A percentile compares a stretch with the other conserved stretches of the same genome.
Evolutionary conservation across 208 protist species (phyloP).

Genomic region (Crithidia thermophila): DNA sequence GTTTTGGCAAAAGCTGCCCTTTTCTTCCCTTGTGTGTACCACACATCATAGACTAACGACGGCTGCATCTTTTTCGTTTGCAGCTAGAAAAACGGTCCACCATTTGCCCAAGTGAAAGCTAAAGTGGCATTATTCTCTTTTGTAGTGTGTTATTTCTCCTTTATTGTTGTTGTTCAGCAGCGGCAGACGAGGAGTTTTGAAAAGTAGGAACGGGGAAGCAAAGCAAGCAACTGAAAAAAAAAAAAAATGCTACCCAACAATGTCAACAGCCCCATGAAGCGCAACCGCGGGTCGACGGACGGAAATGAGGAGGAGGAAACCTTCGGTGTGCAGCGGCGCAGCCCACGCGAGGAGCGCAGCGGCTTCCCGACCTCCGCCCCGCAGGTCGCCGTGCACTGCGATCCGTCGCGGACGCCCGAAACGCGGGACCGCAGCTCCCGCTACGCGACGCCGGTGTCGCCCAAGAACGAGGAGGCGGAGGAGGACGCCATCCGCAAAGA

Average conservation of each 20-base stretch:
- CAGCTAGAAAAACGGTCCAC: no score
- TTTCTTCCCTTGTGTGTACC: no score
- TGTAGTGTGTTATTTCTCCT: no score
- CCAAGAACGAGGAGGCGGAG: conserved; percentile 17
- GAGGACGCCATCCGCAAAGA: background rate
- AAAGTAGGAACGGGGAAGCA: no score
- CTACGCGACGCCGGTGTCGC: conserved; percentile 24
- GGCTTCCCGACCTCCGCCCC: conserved; percentile 3
- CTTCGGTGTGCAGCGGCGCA: conserved; percentile 2
- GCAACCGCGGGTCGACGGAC: conserved; percentile 13
- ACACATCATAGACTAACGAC: no score
- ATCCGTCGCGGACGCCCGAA: background rate
- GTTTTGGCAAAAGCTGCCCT: no score
- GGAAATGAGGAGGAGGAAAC: conserved; percentile 11
- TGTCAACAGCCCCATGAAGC: conserved; percentile 30
- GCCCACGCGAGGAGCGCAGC: conserved; percentile 11
- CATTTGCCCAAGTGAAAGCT: no score
- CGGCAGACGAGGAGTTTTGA: no score
- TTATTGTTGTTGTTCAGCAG: no score
- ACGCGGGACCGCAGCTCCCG: conserved; percentile 16
- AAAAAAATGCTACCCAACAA: conserved; percentile 11
- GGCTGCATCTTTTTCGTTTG: no score
- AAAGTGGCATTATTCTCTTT: no score
- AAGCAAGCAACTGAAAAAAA: no score
- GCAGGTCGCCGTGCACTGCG: background rate